phyloP scores from a whole-genome alignment of 192 early-diverging fungal species.

The Backusella circina region DNA sequence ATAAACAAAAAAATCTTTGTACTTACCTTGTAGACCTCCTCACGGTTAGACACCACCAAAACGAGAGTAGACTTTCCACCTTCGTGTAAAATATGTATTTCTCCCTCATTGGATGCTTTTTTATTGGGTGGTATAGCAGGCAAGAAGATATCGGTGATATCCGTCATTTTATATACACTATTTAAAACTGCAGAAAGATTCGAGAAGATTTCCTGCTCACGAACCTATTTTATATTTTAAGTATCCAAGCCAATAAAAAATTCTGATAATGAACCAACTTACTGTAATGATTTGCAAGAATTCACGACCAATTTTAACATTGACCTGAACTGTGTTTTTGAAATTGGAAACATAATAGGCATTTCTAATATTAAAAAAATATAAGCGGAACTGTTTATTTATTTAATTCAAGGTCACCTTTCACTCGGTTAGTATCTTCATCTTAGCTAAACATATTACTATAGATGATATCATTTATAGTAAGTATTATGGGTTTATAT shows the following conservation, averaged over 20 bases:
- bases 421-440: too few relatives aligned
- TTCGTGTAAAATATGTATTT: slow-evolving; percentile 2
- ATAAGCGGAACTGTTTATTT: too few relatives aligned
- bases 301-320: slow-evolving; percentile 75
- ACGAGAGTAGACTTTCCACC: slow-evolving; percentile 4
- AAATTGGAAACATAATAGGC: slow-evolving; percentile 60
- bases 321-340: slow-evolving; percentile 61
- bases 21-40: slow-evolving; percentile 8
- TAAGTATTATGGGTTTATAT: not conserved
- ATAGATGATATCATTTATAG: not conserved
- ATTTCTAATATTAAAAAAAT: too few relatives aligned
- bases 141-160: slow-evolving; percentile 3
- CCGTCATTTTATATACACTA: slow-evolving; percentile 60
- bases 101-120: not conserved
- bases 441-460: too few relatives aligned
- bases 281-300: slow-evolving; percentile 70
- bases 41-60: not conserved
- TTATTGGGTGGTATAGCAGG: not conserved
- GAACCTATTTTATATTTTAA: not conserved
- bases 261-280: not conserved
- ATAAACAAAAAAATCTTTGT: not conserved
- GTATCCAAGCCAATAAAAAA: not conserved
- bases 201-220: slow-evolving; percentile 67
- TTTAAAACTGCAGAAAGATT: slow-evolving; percentile 70
- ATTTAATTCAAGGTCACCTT: too few relatives aligned